Conservation (phyloP, 495 filamentous ascomycete species). For the Paragyromitra xinjiangensis region DNA sequence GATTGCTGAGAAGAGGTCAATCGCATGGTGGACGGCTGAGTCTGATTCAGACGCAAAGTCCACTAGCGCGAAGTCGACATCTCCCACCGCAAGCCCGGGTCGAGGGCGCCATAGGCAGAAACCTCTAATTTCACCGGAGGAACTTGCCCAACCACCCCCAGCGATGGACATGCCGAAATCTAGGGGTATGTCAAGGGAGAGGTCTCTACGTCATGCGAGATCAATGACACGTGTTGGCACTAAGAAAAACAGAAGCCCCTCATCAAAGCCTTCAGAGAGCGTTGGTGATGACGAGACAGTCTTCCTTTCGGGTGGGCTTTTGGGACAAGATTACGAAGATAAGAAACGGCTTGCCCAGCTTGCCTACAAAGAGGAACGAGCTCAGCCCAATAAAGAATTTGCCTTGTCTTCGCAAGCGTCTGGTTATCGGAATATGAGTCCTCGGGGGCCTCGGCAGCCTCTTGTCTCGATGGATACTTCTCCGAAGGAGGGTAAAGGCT, state of each 20-base stretch:
- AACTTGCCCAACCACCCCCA: slow-evolving; percentile 51
- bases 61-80: slow-evolving; percentile 29
- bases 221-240: slow-evolving; percentile 40
- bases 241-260: slow-evolving; percentile 40
- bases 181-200: slow-evolving; percentile 37
- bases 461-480: slow-evolving; percentile 43
- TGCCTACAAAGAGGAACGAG: slow-evolving; percentile 48
- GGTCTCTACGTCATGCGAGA: slow-evolving; percentile 44
- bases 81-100: slow-evolving; percentile 39
- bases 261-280: slow-evolving; percentile 36
- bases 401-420: slow-evolving; percentile 31
- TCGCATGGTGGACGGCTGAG: slow-evolving; percentile 46
- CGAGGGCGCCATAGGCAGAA: slow-evolving; percentile 50
- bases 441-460: slow-evolving; percentile 35
- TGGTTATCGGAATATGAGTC: slow-evolving; percentile 31
- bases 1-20: slow-evolving; percentile 62
- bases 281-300: slow-evolving; percentile 40
- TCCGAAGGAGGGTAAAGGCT: slow-evolving; percentile 21
- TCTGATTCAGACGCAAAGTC: slow-evolving; percentile 36
- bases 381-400: slow-evolving; percentile 49
- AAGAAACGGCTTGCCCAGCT: slow-evolving; percentile 50
- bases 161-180: slow-evolving; percentile 26
- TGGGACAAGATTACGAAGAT: slow-evolving; percentile 55
- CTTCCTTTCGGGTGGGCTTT: slow-evolving; percentile 55
- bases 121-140: slow-evolving; percentile 56